Conservation (phyloP, 352 stramenopile species). For the Globisporangium nagaii region DNA sequence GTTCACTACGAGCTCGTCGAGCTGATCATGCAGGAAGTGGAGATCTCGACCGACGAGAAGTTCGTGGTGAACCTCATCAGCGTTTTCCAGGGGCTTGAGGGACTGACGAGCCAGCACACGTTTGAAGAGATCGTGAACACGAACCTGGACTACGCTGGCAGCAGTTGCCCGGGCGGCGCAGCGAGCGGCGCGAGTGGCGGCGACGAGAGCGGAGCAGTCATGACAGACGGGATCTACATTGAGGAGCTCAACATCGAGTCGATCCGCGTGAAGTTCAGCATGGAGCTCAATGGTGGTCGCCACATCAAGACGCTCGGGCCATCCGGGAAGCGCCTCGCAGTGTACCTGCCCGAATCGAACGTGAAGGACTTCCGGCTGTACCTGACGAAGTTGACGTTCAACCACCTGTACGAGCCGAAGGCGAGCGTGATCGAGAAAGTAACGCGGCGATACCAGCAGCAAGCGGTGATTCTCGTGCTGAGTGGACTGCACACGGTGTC, state of each 20-base stretch:
- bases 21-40: constrained; percentile 84
- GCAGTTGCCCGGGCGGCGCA: constrained; percentile 11
- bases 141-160: constrained; percentile 52
- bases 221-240: constrained; percentile 75
- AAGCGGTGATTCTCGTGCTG: constrained; percentile 80
- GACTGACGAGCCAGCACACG: constrained; percentile 56
- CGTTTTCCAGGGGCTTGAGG: constrained; percentile 83
- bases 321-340: constrained; percentile 59
- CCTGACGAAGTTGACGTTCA: constrained; percentile 77
- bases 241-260: constrained; percentile 83
- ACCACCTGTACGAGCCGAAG: constrained; percentile 79
- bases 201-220: constrained; percentile 14
- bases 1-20: constrained; percentile 84
- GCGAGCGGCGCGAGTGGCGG: constrained; percentile 17
- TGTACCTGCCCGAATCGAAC: constrained; percentile 86
- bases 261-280: constrained; percentile 81
- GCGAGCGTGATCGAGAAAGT: constrained; percentile 70
- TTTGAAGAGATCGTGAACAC: constrained; percentile 84
- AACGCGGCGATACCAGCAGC: constrained; percentile 76
- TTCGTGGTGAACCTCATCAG: constrained; percentile 88
- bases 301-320: constrained; percentile 83
- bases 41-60: constrained; percentile 87
- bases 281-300: constrained; percentile 80
- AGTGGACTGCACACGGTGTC: constrained; percentile 82
- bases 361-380: constrained; percentile 86